Evolutionary conservation across 2,329 filamentous ascomycete species (phyloP).

Genomic region (Aspergillus aculeatinus): DNA sequence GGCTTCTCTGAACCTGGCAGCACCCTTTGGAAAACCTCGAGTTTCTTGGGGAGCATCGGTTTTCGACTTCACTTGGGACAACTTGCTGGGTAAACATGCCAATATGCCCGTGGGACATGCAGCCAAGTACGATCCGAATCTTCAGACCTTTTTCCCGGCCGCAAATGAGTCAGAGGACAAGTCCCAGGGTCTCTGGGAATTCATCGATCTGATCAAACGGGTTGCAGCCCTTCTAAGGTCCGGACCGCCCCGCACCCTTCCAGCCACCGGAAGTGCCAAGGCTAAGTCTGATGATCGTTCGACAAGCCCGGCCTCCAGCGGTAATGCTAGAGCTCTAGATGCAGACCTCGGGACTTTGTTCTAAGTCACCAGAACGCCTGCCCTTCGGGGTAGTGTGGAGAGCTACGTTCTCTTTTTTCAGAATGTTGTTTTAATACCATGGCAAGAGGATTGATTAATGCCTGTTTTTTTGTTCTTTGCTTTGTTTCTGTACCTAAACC

Average conservation of each 20-base stretch:
- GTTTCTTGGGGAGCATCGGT: constrained; percentile 41
- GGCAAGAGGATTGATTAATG: too few relatives aligned
- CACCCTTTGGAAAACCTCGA: constrained; percentile 23
- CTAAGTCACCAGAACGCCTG: constrained; percentile 9
- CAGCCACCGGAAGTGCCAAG: not conserved
- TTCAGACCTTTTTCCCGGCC: constrained; percentile 39
- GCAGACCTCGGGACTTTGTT: constrained; percentile 32
- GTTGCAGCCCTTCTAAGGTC: constrained; percentile 35
- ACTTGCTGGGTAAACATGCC: constrained; percentile 37
- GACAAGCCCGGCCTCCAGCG: constrained; percentile 7
- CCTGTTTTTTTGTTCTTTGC: not conserved
- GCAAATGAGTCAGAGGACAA: constrained; percentile 15
- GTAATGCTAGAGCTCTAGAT: constrained; percentile 17
- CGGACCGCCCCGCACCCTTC: constrained; percentile 4
- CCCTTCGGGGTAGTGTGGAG: not conserved
- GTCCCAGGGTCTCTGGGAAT: constrained; percentile 35
- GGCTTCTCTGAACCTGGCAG: constrained; percentile 6
- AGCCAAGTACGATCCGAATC: constrained; percentile 32
- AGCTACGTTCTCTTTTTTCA: not conserved
- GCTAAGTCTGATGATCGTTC: constrained; percentile 7
- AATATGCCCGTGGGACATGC: constrained; percentile 35
- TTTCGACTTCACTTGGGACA: constrained; percentile 44
- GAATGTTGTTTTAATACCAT: not conserved
- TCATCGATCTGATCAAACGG: constrained; percentile 36
- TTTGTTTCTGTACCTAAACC: not conserved